Evolutionary conservation across 345 rosid species (phyloP).

Genomic region (Murraya paniculata): DNA sequence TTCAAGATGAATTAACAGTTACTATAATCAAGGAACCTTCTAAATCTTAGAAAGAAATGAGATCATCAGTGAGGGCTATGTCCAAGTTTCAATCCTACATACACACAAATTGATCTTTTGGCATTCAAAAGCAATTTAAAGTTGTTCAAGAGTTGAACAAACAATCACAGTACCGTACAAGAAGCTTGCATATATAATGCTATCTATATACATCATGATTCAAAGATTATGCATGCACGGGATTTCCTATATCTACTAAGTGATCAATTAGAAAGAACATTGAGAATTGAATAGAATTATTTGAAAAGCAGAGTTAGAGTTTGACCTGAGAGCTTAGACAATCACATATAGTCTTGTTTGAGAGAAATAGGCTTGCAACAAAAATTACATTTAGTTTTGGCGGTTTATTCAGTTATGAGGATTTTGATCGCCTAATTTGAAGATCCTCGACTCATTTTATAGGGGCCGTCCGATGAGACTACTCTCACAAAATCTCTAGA

Average conservation of each 20-base stretch:
- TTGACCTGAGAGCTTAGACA: neutral
- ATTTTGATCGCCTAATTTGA: neutral
- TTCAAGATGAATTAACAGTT: neutral
- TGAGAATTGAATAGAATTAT: neutral
- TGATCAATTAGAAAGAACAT: neutral
- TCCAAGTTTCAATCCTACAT: neutral
- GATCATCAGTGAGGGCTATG: neutral
- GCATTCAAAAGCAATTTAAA: no score
- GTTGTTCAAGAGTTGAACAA: no score
- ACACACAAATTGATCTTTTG: no score
- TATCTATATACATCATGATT: no score
- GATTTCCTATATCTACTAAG: neutral
- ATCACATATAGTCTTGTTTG: neutral
- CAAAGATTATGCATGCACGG: neutral
- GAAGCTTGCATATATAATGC: no score
- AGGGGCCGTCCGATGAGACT: neutral
- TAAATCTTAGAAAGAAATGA: neutral
- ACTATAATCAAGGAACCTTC: neutral
- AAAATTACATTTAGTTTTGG: neutral
- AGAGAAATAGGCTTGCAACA: neutral
- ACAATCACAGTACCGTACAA: no score
- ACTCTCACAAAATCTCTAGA: neutral
- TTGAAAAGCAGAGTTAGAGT: neutral
- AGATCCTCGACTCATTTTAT: neutral
- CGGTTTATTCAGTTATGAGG: neutral